A percentile compares a stretch with the other conserved stretches of the same genome.
These are phyloP conservation scores for Yarrowia hollandica DNA, from an alignment of 805 yeast species.

Conservation along the genomic window DNA sequence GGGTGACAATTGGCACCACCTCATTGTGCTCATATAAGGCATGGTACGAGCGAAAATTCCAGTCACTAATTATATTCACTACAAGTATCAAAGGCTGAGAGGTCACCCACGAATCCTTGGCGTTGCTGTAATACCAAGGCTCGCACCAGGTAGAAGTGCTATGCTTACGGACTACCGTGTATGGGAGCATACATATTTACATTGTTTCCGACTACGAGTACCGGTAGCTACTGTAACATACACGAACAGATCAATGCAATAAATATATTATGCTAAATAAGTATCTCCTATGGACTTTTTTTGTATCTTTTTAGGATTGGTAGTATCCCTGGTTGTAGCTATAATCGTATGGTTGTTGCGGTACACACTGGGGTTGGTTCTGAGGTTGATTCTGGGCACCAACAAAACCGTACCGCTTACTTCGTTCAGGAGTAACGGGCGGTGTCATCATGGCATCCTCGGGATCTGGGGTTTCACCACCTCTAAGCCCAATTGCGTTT, in stretches of 20 bases:
- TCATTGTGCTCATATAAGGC: too few relatives aligned
- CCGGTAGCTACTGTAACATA: neutral
- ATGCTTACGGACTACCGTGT: too few relatives aligned
- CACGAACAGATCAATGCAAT: slow-evolving; percentile 17
- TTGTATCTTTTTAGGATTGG: slow-evolving; percentile 1
- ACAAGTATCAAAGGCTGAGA: too few relatives aligned
- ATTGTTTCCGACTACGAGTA: too few relatives aligned
- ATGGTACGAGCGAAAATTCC: too few relatives aligned
- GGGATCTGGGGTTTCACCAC: slow-evolving; percentile 22
- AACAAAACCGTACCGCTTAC: slow-evolving; percentile 9
- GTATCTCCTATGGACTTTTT: slow-evolving; percentile 5
- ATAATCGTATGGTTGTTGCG: slow-evolving; percentile 6
- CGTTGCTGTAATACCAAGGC: too few relatives aligned
- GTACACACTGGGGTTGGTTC: neutral
- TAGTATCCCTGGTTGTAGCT: slow-evolving; percentile 14
- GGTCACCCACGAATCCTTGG: too few relatives aligned
- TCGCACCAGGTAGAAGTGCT: too few relatives aligned
- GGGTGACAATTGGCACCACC: too few relatives aligned
- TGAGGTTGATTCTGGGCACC: slow-evolving; percentile 21
- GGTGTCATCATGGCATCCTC: slow-evolving; percentile 18
- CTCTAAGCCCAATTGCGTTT: slow-evolving; percentile 7
- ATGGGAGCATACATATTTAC: too few relatives aligned
- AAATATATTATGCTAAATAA: slow-evolving; percentile 26
- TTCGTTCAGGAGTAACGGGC: slow-evolving; percentile 26
- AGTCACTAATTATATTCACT: too few relatives aligned